A percentile compares a stretch with the other conserved stretches of the same genome.
Conservation (phyloP, 495 filamentous ascomycete species). For the Podospora tetraspora region DNA sequence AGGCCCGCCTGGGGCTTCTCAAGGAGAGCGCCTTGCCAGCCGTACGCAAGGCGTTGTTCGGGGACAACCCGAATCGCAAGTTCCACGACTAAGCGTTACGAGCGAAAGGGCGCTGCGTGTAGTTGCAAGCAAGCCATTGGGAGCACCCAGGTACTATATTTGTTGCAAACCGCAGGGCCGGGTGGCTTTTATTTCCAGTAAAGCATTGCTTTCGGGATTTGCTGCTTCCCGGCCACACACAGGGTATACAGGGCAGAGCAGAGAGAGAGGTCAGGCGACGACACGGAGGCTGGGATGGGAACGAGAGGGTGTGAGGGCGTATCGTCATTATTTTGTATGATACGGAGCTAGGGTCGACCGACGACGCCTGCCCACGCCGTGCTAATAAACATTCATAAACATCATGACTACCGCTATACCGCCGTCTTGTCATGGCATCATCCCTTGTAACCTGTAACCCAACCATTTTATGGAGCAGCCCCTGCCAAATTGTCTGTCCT, state of each 20-base stretch:
- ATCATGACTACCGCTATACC: not conserved
- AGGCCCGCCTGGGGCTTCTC: conserved; percentile 80
- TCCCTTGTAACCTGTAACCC: not conserved
- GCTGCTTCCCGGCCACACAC: not conserved
- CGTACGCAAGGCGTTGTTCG: conserved; percentile 80
- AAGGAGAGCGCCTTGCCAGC: conserved; percentile 78
- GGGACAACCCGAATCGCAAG: conserved; percentile 84
- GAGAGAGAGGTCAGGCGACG: not conserved
- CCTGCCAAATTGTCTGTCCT: not conserved
- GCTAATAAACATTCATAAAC: conserved; percentile 16
- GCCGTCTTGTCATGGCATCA: not conserved
- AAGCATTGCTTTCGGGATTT: not conserved
- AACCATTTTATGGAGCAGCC: not conserved
- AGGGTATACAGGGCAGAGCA: not conserved
- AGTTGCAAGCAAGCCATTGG: not conserved
- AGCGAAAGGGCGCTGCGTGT: not conserved
- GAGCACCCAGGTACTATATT: not conserved
- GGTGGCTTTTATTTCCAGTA: not conserved
- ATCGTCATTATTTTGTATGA: not conserved
- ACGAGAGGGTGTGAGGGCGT: not conserved
- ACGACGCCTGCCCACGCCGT: conserved; percentile 2
- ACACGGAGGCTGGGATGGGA: not conserved
- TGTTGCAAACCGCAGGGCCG: not conserved
- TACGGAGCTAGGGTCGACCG: conserved; percentile 2
- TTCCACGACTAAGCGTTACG: conserved; percentile 71